A percentile compares a stretch with the other conserved stretches of the same genome.
These are phyloP conservation scores for Intubia oerlemansii DNA, from an alignment of 2,329 filamentous ascomycete genomes.

Conservation along the genomic window DNA sequence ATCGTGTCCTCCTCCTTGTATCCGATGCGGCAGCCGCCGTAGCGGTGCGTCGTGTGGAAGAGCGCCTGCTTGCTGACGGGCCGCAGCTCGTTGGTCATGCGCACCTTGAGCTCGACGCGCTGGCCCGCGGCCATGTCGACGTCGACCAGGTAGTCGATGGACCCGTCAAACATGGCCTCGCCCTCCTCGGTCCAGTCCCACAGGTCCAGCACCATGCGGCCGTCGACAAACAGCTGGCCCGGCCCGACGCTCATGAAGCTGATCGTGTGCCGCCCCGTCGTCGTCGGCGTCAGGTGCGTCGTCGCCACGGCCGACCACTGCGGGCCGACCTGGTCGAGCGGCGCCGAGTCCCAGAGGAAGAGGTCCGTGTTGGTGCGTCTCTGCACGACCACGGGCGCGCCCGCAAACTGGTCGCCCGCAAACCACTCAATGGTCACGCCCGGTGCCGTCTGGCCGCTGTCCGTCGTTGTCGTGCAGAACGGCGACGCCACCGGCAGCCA, in stretches of 20 bases:
- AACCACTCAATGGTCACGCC: conserved; percentile 46
- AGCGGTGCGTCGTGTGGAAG: conserved; percentile 38
- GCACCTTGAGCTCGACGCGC: no score
- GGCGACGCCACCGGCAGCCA: conserved; percentile 42
- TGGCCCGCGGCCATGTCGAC: conserved; percentile 35
- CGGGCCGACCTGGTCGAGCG: conserved; percentile 33
- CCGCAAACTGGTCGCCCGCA: conserved; percentile 38
- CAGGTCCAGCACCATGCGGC: conserved; percentile 36
- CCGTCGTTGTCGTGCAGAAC: conserved; percentile 27
- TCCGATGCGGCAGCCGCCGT: conserved; percentile 50
- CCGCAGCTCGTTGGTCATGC: conserved; percentile 45
- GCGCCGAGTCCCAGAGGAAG: conserved; percentile 50
- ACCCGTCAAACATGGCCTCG: conserved; percentile 51
- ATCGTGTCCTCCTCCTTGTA: conserved; percentile 44
- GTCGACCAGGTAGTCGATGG: conserved; percentile 39
- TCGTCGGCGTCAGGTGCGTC: conserved; percentile 34
- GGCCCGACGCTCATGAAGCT: conserved; percentile 48
- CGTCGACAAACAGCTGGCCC: conserved; percentile 37
- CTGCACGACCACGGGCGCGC: conserved; percentile 35
- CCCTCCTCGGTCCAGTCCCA: conserved; percentile 51
- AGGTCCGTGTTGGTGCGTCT: conserved; percentile 42
- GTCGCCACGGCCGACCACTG: conserved; percentile 44
- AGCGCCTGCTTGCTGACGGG: conserved; percentile 36
- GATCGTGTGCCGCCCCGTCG: conserved; percentile 40
- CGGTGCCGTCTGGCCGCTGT: conserved; percentile 29